Evolutionary conservation across 768 basidiomycete species (phyloP), one percentile per base, ranked within the genome.

Genomic region (Boletellus sp.): DNA sequence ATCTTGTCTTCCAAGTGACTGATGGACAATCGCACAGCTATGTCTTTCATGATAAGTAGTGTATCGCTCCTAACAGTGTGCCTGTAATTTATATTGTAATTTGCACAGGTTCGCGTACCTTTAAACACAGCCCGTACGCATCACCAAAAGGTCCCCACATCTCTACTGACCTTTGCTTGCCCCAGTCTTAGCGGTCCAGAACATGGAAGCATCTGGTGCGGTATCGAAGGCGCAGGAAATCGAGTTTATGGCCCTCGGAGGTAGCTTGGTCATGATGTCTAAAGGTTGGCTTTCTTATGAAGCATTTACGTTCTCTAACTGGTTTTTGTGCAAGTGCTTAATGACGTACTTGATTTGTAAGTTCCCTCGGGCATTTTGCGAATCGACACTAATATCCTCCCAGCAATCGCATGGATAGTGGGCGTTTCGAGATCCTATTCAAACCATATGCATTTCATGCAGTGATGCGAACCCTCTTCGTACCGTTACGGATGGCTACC

Each of bases 371-470:
- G 35, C 53, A 19, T 40, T 23, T 45, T 26, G 22, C 26, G 20
- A 47, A 33, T n/a, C 45, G 39, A 34, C 3, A 28, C 20, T 53
- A 36, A 61, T 40, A 7, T 47, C 15, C 37, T 39, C 13, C 50
- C 57, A 85, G 87, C 66, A 87, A 90, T 72, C 83, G 88, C 36
- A 87, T 90, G 84, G 90, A 94, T 59, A 87, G 86, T 49, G 89
- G 89, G 4, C 80, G 83, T 45, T 95, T 96, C 57, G 86, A 90
- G 64, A 82, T 80, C 23, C 77, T 80, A 17, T 60, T 49, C 19
- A 60, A 81, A 76, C 87, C 87, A 8, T 90, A 87, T 66, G 72
- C 80, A 10, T 89, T 90, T 61, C 88, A 90, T 64, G 80, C 85
- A 60, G 83, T 85, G 34, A 81, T 90, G 75, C 79, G 79, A 12